Base-by-base conservation (phyloP, 2,329 filamentous ascomycete genomes). In the Diaporthe eres region DNA sequence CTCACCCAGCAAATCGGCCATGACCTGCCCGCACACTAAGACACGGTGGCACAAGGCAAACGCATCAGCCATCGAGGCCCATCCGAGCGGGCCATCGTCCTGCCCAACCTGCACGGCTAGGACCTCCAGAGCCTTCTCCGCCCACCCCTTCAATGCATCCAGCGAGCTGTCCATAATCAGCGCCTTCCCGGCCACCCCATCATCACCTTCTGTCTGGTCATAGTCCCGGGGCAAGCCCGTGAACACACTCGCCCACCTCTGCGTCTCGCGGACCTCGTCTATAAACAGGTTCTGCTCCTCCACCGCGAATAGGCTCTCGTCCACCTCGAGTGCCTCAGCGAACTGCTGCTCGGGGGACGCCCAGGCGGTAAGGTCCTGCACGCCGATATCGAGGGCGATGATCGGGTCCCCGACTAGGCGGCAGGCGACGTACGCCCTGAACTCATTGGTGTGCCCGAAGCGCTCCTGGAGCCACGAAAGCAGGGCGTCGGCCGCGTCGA, bases 231-330 rank as follows among this genome's bases (percentile, higher is more conserved):
- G 71, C 79, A 84, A 39, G 53, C 74, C 61, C 25, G 79, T 75
- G 42, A 94, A 84, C 3, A 90, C 85, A 22, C 82, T 83, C 0
- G 88, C 85, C 95, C 95, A 98, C n/a, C 91, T 82, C 25, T 88
- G 85, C 4, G 92, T 88, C 82, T 98, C 96, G 65, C 92, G 88
- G 8, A 95, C 90, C 79, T 95, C 92, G 82, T 98, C 96, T 68
- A 96, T 87, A 83, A 95, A 98, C n/a, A 98, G 88, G 82, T 99
- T 99, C 82, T 98, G 95, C 82, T 97, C 96, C 84, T 99, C 97
- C 74, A 95, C 89, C 0, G 90, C 93, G 82, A 99, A 99, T 0
- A 99, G 89, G 4, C 92, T 88, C 77, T 92, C 90, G 81, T 94
- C 90, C 79, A 89, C 86, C 74, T 85, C 83, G 80, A 91, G 82